Base-by-base conservation (phyloP, 805 yeast genomes). In the Lipomyces mesembrius region DNA sequence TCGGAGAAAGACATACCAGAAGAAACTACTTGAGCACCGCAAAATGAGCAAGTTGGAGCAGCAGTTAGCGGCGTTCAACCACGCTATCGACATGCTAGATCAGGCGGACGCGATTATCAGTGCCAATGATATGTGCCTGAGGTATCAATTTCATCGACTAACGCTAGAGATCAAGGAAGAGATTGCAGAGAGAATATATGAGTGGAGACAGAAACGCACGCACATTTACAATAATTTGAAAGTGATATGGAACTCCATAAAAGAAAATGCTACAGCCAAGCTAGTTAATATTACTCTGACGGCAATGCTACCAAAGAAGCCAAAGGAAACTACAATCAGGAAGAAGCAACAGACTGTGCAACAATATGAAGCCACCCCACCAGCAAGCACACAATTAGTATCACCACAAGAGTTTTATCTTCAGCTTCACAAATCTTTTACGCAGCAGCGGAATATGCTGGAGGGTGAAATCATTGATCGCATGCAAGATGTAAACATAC, bases 391-490 rank as follows among this genome's bases (percentile, higher is more conserved):
- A 43, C 20, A 17, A 43, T n/a, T n/a, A n/a, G 22, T 43, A n/a
- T 43, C 49, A n/a, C 49, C 22, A 5, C 22, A 43, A n/a, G 49
- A 43, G 22, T 43, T 43, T 43, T 43, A 43, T 43, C 6, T 17
- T n/a, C 49, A 17, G 22, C 49, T 43, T 43, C n/a, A 43, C 49
- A 43, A 43, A n/a, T 43, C 49, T 43, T 43, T 43, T 43, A 43
- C 49, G 3, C 49, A 43, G 20, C 49, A 43, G 22, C 20, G 49
- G 22, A 43, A 43, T n/a, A 4, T 43, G 49, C 49, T 43, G 22
- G 49, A 43, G 25, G 49, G 49, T n/a, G 49, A 43, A 43, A 43
- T 43, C 49, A 43, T 43, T 17, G 49, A 43, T n/a, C 49, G 49
- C 20, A 43, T 43, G 49, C 49, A 43, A 7, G 49, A 43, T 17